Conservation (phyloP, 164 flowering plant species). For the Annona squamosa region DNA sequence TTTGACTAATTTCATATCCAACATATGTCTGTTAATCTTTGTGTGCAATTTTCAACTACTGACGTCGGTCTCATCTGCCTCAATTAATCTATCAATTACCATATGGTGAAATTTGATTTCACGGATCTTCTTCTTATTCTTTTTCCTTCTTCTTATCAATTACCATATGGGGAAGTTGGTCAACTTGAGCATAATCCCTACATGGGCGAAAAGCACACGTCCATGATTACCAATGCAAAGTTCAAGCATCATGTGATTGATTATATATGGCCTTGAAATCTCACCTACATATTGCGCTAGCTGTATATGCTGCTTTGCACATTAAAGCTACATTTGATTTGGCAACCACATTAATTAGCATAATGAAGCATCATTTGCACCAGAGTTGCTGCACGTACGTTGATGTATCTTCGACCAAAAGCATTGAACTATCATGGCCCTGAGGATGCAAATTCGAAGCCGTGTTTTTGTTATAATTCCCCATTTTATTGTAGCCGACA, state of each 20-base stretch:
- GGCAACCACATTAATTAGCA: conserved; percentile 6
- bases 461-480: too few species aligned
- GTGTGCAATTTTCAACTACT: too few species aligned
- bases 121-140: too few species aligned
- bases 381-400: conserved; percentile 11
- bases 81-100: too few species aligned
- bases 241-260: conserved; percentile 1
- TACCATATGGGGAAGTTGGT: background rate
- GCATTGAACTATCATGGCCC: background rate
- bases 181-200: conserved; percentile 1
- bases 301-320: background rate
- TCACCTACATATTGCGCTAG: background rate
- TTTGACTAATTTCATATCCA: background rate
- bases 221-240: background rate
- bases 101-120: too few species aligned
- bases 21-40: too few species aligned
- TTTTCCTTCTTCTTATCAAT: too few species aligned
- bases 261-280: too few species aligned
- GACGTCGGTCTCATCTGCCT: too few species aligned
- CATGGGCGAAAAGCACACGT: conserved; percentile 5
- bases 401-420: conserved; percentile 4
- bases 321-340: background rate
- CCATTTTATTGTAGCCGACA: too few species aligned
- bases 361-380: conserved; percentile 8
- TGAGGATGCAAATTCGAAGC: conserved; percentile 1